phyloP scores from a whole-genome alignment of 2,329 filamentous ascomycete genomes.

The Calonectria crousiana region DNA sequence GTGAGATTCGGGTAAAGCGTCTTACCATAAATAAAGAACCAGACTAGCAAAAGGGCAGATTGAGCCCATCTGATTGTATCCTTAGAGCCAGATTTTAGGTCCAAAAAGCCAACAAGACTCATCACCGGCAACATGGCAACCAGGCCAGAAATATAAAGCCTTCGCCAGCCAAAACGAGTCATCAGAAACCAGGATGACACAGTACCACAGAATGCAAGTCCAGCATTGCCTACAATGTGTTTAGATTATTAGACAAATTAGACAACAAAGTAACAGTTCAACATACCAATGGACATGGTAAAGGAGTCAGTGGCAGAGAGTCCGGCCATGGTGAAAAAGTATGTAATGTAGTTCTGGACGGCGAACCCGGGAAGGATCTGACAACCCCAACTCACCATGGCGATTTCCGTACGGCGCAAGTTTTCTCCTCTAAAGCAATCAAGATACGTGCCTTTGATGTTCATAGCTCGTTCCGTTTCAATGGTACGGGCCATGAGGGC shows the following conservation, averaged over 20 bases:
- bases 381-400: conserved; percentile 48
- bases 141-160: conserved; percentile 49
- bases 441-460: conserved; percentile 43
- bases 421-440: conserved; percentile 62
- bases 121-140: conserved; percentile 51
- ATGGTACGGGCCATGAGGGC: conserved; percentile 31
- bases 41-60: conserved; percentile 15
- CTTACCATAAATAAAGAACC: conserved; percentile 27
- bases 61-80: conserved; percentile 12
- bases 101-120: conserved; percentile 51
- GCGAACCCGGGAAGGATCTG: conserved; percentile 53
- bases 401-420: conserved; percentile 57
- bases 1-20: accelerated
- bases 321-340: conserved; percentile 58
- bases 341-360: conserved; percentile 53
- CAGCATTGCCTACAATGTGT: conserved; percentile 43
- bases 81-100: conserved; percentile 10
- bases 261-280: neutral
- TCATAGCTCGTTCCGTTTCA: conserved; percentile 26
- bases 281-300: conserved; percentile 50
- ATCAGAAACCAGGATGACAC: conserved; percentile 52
- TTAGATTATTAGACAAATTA: neutral
- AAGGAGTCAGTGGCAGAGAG: conserved; percentile 50
- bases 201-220: conserved; percentile 54
- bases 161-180: conserved; percentile 23